phyloP scores from a whole-genome alignment of 208 protist genomes.

The Acanthamoeba sp. region DNA sequence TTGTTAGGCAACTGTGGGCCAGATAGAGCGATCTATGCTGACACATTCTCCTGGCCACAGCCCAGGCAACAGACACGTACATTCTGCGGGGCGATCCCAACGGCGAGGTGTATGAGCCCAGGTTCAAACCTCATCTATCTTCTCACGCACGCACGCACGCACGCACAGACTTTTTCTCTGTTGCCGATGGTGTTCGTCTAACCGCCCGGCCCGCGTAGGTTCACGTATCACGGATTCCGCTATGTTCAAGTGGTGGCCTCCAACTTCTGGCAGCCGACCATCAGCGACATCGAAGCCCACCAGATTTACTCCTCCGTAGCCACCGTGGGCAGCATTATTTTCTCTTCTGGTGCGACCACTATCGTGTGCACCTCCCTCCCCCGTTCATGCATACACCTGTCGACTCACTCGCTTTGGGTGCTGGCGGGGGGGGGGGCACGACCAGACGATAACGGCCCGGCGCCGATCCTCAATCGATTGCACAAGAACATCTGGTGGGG shows the following conservation, averaged over 20 bases:
- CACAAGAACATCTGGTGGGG: constrained; percentile 73
- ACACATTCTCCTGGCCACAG: constrained; percentile 69
- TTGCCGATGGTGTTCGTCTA: no score
- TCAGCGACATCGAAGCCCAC: not conserved
- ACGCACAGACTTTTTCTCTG: no score
- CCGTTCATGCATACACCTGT: not conserved
- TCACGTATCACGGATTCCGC: constrained; percentile 84
- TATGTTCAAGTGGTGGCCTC: constrained; percentile 74
- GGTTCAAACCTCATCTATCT: no score
- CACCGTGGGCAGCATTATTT: constrained; percentile 16
- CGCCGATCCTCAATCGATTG: constrained; percentile 73
- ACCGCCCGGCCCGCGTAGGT: not conserved
- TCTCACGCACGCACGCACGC: no score
- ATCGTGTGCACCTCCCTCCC: not conserved
- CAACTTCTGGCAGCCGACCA: not conserved
- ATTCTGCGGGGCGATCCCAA: constrained; percentile 66
- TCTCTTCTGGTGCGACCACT: not conserved
- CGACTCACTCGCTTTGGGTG: no score
- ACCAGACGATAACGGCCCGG: not conserved
- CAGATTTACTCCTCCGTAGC: constrained; percentile 29
- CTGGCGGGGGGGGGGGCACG: no score
- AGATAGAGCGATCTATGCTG: not conserved
- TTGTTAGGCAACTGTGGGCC: no score
- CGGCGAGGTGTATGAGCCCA: constrained; percentile 73
- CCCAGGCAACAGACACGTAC: constrained; percentile 80